Evolutionary conservation across 441 rosid species (phyloP).

Genomic region (Jatropha podagrica): DNA sequence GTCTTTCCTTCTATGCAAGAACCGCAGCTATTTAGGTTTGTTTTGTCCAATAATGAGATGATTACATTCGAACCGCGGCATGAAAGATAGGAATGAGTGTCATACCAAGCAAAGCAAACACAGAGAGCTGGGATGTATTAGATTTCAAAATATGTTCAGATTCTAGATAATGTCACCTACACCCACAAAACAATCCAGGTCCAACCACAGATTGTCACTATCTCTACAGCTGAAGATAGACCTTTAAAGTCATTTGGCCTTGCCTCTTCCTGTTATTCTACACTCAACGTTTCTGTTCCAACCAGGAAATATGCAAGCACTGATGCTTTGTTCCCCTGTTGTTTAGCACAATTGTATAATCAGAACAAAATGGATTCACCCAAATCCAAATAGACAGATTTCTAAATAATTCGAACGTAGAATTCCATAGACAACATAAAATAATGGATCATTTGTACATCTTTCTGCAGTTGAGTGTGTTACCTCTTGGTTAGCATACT

Average conservation of each 20-base stretch:
- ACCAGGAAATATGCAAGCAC: constrained; percentile 43
- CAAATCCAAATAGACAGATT: too few species aligned
- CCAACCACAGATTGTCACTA: constrained; percentile 57
- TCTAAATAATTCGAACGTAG: too few species aligned
- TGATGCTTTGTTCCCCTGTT: constrained; percentile 58
- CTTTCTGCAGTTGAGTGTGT: neutral
- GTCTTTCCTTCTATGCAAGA: too few species aligned
- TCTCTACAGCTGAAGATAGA: constrained; percentile 54
- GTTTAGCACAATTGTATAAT: constrained; percentile 7
- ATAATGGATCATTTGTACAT: neutral
- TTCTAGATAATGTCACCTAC: constrained; percentile 20
- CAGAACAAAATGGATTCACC: neutral
- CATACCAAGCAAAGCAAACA: too few species aligned
- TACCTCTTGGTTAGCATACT: constrained; percentile 48
- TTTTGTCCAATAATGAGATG: too few species aligned
- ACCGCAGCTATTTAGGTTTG: too few species aligned
- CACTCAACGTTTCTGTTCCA: constrained; percentile 33
- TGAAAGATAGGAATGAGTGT: too few species aligned
- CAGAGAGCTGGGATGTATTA: too few species aligned
- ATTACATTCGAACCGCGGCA: too few species aligned
- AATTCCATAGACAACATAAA: neutral
- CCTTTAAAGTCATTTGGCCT: constrained; percentile 36
- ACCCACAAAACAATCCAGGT: constrained; percentile 42
- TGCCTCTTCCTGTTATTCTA: constrained; percentile 22
- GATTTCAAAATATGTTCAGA: too few species aligned